Evolutionary conservation across 768 basidiomycete species (phyloP).

Genomic region (Mycena epipterygia): DNA sequence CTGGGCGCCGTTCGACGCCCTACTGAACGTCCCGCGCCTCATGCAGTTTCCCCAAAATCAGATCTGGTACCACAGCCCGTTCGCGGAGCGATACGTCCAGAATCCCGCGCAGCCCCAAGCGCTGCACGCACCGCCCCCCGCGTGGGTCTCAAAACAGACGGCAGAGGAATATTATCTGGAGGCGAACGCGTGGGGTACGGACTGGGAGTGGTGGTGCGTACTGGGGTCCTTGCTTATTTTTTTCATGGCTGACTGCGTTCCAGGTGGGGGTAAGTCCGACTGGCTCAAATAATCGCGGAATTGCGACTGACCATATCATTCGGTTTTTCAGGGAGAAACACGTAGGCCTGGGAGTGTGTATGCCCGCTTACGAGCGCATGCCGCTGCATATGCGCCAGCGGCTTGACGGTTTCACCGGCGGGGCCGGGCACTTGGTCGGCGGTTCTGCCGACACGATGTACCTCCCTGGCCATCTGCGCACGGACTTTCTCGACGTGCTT

Average conservation of each 20-base stretch:
- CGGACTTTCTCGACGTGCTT: conserved; percentile 56
- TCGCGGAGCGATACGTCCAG: conserved; percentile 53
- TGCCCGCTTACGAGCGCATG: conserved; percentile 54
- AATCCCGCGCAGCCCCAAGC: conserved; percentile 50
- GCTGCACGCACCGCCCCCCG: conserved; percentile 48
- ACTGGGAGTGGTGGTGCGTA: conserved; percentile 58
- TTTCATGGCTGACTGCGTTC: conserved; percentile 5
- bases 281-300: not conserved
- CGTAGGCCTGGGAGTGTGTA: conserved; percentile 59
- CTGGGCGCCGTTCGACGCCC: conserved; percentile 66
- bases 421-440: conserved; percentile 56
- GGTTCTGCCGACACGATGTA: conserved; percentile 65
- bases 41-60: conserved; percentile 58
- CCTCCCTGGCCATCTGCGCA: conserved; percentile 58
- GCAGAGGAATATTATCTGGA: conserved; percentile 54
- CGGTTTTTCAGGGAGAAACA: conserved; percentile 54
- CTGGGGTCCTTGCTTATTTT: not conserved
- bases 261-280: conserved; percentile 54
- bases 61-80: conserved; percentile 67
- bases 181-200: conserved; percentile 59
- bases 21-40: conserved; percentile 64
- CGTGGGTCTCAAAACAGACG: conserved; percentile 47
- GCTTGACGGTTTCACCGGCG: conserved; percentile 51
- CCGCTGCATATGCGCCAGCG: conserved; percentile 52
- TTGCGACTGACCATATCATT: not conserved